Percentiles rank a stretch among this genome's conserved stretches.
Conservation (phyloP, 306 rosid species). For the Gastrolobium bilobum region DNA sequence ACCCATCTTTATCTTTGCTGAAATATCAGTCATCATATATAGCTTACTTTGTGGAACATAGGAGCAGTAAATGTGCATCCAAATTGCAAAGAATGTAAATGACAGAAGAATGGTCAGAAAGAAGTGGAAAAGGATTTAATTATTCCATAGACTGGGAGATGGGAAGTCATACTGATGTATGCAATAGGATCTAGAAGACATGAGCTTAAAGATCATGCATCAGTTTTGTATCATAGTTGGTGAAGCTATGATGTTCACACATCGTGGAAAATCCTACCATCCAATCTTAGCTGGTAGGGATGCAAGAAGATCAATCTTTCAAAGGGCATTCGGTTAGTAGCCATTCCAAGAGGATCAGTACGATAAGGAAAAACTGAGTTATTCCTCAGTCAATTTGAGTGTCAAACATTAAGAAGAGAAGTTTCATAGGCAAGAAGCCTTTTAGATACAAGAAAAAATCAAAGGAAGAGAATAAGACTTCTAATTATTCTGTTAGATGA, state of each 20-base stretch:
- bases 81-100: constrained; percentile 38
- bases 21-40: constrained; percentile 25
- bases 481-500: constrained; percentile 35
- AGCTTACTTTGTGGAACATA: constrained; percentile 25
- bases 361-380: neutral
- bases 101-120: constrained; percentile 26
- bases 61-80: constrained; percentile 1
- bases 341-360: constrained; percentile 11
- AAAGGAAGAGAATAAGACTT: constrained; percentile 7
- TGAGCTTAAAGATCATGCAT: constrained; percentile 1
- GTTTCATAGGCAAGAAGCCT: constrained; percentile 9
- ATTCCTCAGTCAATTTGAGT: constrained; percentile 8
- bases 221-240: neutral
- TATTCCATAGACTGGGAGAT: constrained; percentile 20
- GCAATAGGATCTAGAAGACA: neutral
- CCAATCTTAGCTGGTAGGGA: neutral
- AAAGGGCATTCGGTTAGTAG: constrained; percentile 21
- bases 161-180: neutral
- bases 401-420: neutral
- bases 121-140: constrained; percentile 10
- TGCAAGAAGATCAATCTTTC: constrained; percentile 29
- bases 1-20: neutral
- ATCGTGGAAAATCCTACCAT: neutral
- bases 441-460: constrained; percentile 28
- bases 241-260: constrained; percentile 6